Conservation (phyloP, 1,284 basidiomycete species). For the Sanghuangporus baumii region DNA sequence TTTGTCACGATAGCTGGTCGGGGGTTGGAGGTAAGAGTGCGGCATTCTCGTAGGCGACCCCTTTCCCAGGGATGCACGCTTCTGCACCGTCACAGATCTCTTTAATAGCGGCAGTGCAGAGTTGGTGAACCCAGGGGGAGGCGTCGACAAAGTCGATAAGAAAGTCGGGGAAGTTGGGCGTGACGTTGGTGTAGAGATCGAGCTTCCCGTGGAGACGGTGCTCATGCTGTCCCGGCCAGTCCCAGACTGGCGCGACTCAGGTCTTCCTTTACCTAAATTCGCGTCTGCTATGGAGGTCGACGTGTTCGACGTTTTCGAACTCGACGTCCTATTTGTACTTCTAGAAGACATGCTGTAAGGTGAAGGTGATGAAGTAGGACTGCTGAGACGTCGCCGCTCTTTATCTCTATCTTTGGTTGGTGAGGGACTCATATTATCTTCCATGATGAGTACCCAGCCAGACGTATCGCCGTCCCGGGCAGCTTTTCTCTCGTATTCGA, state of each 20-base stretch:
- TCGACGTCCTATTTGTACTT: constrained; percentile 5
- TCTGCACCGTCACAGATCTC: constrained; percentile 48
- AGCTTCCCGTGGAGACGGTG: constrained; percentile 50
- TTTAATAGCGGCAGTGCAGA: constrained; percentile 42
- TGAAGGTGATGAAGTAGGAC: constrained; percentile 36
- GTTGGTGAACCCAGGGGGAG: constrained; percentile 44
- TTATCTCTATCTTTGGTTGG: constrained; percentile 53
- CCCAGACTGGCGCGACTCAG: constrained; percentile 63
- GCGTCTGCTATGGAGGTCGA: constrained; percentile 35
- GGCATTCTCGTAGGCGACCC: constrained; percentile 25
- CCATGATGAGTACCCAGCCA: constrained; percentile 81
- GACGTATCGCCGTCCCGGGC: constrained; percentile 44
- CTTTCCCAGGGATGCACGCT: constrained; percentile 56
- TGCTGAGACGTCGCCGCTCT: constrained; percentile 53
- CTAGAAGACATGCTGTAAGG: constrained; percentile 31
- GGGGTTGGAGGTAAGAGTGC: constrained; percentile 27
- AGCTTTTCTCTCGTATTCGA: constrained; percentile 25
- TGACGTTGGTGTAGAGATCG: constrained; percentile 61
- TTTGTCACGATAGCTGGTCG: constrained; percentile 31
- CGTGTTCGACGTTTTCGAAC: constrained; percentile 30
- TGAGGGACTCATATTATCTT: constrained; percentile 58
- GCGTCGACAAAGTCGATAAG: constrained; percentile 64
- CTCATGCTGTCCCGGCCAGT: constrained; percentile 43
- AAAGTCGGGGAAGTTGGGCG: constrained; percentile 72
- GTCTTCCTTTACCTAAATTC: constrained; percentile 37